Base-by-base conservation (phyloP, 805 yeast genomes). In the Diddensiella santjacobensis region DNA sequence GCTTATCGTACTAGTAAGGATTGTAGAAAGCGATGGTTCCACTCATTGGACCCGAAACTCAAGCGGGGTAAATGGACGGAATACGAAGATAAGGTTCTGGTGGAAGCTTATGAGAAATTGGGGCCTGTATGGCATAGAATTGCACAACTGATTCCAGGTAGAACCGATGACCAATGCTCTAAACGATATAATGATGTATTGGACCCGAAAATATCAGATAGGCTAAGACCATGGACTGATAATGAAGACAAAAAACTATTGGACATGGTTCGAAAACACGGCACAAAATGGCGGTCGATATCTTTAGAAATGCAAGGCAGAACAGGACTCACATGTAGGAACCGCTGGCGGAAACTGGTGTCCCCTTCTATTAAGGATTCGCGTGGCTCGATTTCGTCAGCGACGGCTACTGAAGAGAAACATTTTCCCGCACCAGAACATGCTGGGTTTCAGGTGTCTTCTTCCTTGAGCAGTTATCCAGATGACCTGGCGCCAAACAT, bases 111-210 rank as follows among this genome's bases (percentile, higher is more conserved):
- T 62, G 70, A 76, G 42, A 75, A 72, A 55, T 75, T 78, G 62
- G 97, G 97, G 0, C 75, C 95, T 0, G 77, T 81, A 24, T 90
- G 97, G 97, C 86, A 85, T 53, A 83, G 83, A 58, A 89, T 90
- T 8, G 81, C 96, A 0, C 67, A 73, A 44, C 82, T 78, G 45
- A 84, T 90, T 10, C 78, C 79, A 2, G 95, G 96, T 3, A 73
- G 97, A 61, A 90, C 95, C 0, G 96, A 89, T 60, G 96, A 89
- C 65, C 97, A 90, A 69, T 90, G 98, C 70, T 87, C 96, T 1
- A 90, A 90, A 61, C 71, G 97, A 58, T 90, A 87, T 63, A 80
- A 83, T 13, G 97, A 90, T 60, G 96, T 88, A 1, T 65, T 90
- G 50, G 93, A 87, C 58, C 96, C 97, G 3, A 73, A 71, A 22